Evolutionary conservation across 208 protist genomes (phyloP).

Genomic region (Trypanosoma lewisi): DNA sequence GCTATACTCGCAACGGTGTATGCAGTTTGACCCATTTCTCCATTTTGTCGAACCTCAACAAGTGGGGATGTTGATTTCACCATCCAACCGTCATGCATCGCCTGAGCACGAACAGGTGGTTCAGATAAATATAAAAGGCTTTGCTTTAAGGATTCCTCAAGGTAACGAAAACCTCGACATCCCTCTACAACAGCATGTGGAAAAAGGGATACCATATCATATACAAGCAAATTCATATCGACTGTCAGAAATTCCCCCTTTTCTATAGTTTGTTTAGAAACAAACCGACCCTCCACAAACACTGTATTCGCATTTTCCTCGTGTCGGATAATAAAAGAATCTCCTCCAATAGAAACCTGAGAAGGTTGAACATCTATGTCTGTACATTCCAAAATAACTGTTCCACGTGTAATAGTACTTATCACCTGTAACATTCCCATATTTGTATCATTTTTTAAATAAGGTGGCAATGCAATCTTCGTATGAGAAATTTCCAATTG

Average conservation of each 20-base stretch:
- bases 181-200: constrained; percentile 40
- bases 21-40: constrained; percentile 82
- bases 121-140: constrained; percentile 73
- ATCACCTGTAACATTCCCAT: constrained; percentile 34
- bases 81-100: constrained; percentile 80
- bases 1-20: constrained; percentile 56
- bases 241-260: constrained; percentile 48
- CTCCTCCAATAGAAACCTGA: constrained; percentile 51
- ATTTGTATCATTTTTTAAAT: constrained; percentile 27
- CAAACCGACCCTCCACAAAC: constrained; percentile 72
- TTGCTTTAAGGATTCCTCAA: constrained; percentile 67
- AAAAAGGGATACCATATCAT: constrained; percentile 78
- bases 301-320: constrained; percentile 53
- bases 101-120: constrained; percentile 74
- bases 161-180: constrained; percentile 69
- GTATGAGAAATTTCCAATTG: constrained; percentile 37
- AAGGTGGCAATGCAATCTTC: constrained; percentile 44
- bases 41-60: constrained; percentile 68
- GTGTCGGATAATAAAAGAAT: constrained; percentile 58
- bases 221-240: constrained; percentile 87
- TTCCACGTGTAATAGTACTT: constrained; percentile 32
- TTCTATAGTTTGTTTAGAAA: constrained; percentile 42
- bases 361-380: constrained; percentile 70
- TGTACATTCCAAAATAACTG: constrained; percentile 62
- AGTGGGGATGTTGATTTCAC: constrained; percentile 52